Evolutionary conservation across 1,284 basidiomycete species (phyloP), one percentile per base, ranked within the genome.

Genomic region (Trametes polyzona): DNA sequence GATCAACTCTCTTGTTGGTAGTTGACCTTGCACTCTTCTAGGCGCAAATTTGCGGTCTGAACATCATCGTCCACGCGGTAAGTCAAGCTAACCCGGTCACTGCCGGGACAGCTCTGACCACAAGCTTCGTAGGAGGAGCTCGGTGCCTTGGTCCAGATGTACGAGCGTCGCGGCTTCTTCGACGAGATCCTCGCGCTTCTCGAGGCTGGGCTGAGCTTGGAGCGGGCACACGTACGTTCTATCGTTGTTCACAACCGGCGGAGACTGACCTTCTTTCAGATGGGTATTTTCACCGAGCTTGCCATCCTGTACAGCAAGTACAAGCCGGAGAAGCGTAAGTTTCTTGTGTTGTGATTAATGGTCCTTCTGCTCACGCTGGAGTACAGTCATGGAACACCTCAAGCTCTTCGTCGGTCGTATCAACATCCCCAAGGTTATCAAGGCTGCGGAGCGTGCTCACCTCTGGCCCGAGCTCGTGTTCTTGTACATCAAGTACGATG

Each of bases 401-500:
- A 98, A 96, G 76, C 84, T 98, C 44, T 99, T 98, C 77, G 96
- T 97, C 68, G 91, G 95, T 46, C 92, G 97, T 57, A 95, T 96
- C 82, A 99, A 98, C 75, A 95, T 98, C 65, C 89, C 92, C 47
- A 90, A 91, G 77, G 78, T 98, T 69, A 96, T 99, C 80, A 92
- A 90, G 76, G 93, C 94, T 11, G 86, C 95, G 6, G 95, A 98
- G 76, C 91, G 92, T 69, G 95, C 93, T n/a, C 96, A 99, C 67
- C 86, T 99, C 53, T 99, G 97, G 96, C 89, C 95, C n/a, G 97
- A 99, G 73, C 85, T 98, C 17, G 96, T 99, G 43, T 99, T 96
- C 84, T 78, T 98, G 50, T 98, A 98, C 77, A 90, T 98, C 78
- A 97, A 97, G 76, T 99, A 99, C 70, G 96, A 97, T 71, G 91